These are phyloP conservation scores for Suillus spraguei DNA, from an alignment of 768 basidiomycete genomes.

Conservation along the genomic window DNA sequence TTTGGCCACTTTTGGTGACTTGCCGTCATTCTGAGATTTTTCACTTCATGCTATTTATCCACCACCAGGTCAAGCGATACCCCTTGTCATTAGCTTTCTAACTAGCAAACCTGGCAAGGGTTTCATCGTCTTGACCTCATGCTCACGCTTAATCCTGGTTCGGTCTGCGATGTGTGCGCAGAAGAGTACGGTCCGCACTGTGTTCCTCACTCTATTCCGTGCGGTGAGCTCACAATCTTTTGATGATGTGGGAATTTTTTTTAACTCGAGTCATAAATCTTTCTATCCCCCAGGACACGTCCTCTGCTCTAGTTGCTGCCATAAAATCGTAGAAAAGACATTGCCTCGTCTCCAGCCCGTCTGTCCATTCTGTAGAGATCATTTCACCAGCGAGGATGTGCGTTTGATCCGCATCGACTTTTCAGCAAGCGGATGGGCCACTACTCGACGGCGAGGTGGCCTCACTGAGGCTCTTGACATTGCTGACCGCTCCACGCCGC, in stretches of 20 bases:
- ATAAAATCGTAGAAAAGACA: constrained; percentile 81
- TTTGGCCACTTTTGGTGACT: constrained; percentile 33
- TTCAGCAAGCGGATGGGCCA: constrained; percentile 65
- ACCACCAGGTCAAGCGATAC: constrained; percentile 44
- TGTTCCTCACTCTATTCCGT: constrained; percentile 79
- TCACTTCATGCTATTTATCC: constrained; percentile 52
- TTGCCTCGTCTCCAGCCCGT: constrained; percentile 65
- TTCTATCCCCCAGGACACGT: constrained; percentile 62
- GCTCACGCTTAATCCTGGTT: constrained; percentile 83
- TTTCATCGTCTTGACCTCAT: constrained; percentile 50
- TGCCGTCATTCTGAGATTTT: constrained; percentile 34
- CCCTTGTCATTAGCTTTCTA: constrained; percentile 43
- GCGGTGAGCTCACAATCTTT: constrained; percentile 51
- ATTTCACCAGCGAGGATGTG: constrained; percentile 63
- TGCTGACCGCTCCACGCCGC: constrained; percentile 43
- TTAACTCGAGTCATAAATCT: constrained; percentile 12
- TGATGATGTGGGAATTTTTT: constrained; percentile 26
- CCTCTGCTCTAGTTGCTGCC: constrained; percentile 76
- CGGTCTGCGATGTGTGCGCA: constrained; percentile 88
- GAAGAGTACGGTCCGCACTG: constrained; percentile 80
- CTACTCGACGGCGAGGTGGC: constrained; percentile 58
- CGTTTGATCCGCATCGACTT: constrained; percentile 84
- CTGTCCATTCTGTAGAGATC: constrained; percentile 86
- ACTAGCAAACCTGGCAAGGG: constrained; percentile 42
- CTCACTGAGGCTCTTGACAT: constrained; percentile 49